Evolutionary conservation across 768 basidiomycete species (phyloP).

Genomic region (Cystofilobasidium ferigula): DNA sequence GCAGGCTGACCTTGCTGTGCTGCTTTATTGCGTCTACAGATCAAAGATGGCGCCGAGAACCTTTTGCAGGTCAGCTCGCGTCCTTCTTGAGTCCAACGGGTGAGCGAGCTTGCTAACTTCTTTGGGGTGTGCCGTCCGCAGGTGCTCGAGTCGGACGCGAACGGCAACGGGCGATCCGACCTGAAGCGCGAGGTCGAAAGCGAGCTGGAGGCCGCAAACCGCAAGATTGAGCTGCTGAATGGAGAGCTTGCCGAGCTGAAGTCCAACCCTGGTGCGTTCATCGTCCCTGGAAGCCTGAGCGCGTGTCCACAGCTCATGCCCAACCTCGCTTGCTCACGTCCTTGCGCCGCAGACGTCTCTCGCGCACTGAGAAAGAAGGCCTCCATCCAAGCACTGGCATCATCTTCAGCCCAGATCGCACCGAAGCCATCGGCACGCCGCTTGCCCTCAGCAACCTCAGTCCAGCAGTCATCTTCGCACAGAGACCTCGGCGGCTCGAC

Average conservation of each 20-base stretch:
- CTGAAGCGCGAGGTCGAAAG: constrained; percentile 60
- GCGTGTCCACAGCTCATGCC: neutral
- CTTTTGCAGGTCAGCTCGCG: constrained; percentile 53
- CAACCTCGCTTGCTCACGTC: no score
- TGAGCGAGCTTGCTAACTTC: constrained; percentile 39
- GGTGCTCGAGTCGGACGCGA: constrained; percentile 32
- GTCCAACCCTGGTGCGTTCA: constrained; percentile 29
- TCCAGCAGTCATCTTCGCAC: neutral
- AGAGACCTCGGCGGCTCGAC: neutral
- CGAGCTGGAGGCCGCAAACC: constrained; percentile 63
- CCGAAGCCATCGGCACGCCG: constrained; percentile 10
- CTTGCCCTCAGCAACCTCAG: neutral
- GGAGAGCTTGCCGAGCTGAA: constrained; percentile 46
- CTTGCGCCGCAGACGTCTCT: constrained; percentile 27
- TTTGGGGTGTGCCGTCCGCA: constrained; percentile 21
- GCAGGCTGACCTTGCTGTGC: neutral
- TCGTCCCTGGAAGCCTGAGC: neutral
- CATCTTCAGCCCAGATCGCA: constrained; percentile 24
- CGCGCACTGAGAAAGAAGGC: constrained; percentile 24
- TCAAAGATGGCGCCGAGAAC: constrained; percentile 86
- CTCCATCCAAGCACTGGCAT: constrained; percentile 27
- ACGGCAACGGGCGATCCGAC: constrained; percentile 21
- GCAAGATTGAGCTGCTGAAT: constrained; percentile 58
- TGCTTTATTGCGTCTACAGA: constrained; percentile 40
- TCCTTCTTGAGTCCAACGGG: neutral